phyloP scores from a whole-genome alignment of 306 rosid genomes.

The Vachellia collinsii region DNA sequence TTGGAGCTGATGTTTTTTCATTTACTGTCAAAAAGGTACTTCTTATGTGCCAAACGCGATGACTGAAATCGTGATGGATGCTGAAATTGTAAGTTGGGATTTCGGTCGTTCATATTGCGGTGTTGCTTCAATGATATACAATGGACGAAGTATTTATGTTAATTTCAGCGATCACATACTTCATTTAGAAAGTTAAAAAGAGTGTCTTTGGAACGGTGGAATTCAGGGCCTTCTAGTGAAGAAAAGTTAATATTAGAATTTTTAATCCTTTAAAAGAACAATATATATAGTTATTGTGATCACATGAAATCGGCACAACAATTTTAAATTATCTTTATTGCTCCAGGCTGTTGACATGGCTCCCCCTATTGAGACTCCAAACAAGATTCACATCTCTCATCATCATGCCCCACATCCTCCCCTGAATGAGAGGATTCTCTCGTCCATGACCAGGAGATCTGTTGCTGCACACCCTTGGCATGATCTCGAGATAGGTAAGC shows the following conservation, averaged over 20 bases:
- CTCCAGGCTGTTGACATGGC: conserved; percentile 51
- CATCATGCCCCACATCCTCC: conserved; percentile 60
- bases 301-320: not conserved
- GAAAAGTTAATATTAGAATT: not conserved
- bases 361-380: conserved; percentile 73
- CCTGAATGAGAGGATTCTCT: conserved; percentile 93
- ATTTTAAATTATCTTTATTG: not conserved
- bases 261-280: not conserved
- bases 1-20: conserved; percentile 34
- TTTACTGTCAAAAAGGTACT: conserved; percentile 24
- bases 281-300: not conserved
- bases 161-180: not conserved
- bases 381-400: conserved; percentile 42
- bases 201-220: not conserved
- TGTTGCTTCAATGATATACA: conserved; percentile 7
- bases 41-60: conserved; percentile 27
- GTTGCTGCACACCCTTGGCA: conserved; percentile 99
- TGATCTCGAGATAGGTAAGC: conserved; percentile 95
- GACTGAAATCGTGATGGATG: conserved; percentile 41
- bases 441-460: conserved; percentile 94
- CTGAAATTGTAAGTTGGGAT: conserved; percentile 39
- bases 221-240: not conserved
- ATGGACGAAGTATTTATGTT: not conserved
- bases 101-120: not conserved
- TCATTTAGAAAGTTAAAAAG: not conserved